Conservation (phyloP, 768 basidiomycete genomes). For the Tubosaeta brunneosetosa region DNA sequence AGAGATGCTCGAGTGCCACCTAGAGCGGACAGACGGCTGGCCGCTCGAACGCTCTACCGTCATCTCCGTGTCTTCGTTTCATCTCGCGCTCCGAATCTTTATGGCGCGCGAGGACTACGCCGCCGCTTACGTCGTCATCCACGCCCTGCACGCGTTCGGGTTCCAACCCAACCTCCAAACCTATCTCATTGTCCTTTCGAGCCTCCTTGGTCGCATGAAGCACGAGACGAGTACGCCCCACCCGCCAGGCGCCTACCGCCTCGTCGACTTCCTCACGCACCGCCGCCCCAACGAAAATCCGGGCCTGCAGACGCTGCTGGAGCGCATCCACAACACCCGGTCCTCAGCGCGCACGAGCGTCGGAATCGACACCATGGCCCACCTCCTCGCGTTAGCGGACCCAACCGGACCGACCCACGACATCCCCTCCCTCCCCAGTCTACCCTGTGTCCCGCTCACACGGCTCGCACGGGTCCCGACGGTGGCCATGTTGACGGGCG, state of each 20-base stretch:
- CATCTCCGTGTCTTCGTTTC: conserved; percentile 34
- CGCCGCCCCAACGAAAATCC: conserved; percentile 21
- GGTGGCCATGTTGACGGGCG: conserved; percentile 15
- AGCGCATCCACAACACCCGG: conserved; percentile 11
- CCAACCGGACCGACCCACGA: background rate
- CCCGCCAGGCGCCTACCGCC: conserved; percentile 7
- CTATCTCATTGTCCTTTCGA: conserved; percentile 39
- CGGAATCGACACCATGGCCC: conserved; percentile 13
- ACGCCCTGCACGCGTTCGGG: conserved; percentile 25
- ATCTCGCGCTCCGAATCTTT: conserved; percentile 42
- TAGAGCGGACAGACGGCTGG: conserved; percentile 14
- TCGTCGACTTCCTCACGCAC: conserved; percentile 23
- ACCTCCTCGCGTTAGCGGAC: conserved; percentile 21
- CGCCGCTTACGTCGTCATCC: conserved; percentile 40
- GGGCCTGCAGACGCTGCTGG: conserved; percentile 6
- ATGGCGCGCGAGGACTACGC: conserved; percentile 43
- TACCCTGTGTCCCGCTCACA: background rate
- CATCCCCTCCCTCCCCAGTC: background rate
- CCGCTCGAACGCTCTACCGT: conserved; percentile 22
- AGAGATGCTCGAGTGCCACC: conserved; percentile 40
- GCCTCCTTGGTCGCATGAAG: conserved; percentile 33
- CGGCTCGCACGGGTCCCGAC: conserved; percentile 10
- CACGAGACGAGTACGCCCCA: conserved; percentile 10
- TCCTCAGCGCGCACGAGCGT: background rate
- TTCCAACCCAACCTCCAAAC: conserved; percentile 33